A percentile compares a stretch with the other conserved stretches of the same genome.
phyloP scores from a whole-genome alignment of 345 rosid genomes.

The Sonneratia alba region DNA sequence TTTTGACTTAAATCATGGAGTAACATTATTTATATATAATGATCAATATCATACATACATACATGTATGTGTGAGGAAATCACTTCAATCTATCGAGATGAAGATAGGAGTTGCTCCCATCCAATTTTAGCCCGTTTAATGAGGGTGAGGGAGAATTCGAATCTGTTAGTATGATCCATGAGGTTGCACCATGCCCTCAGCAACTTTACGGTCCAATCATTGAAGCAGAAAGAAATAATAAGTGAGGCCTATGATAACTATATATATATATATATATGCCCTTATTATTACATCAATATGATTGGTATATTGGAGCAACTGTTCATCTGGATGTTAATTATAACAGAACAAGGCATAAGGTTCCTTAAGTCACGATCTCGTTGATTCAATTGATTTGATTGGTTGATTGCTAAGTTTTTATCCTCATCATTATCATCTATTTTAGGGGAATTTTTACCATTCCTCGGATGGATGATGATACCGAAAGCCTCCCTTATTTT shows the following conservation, averaged over 20 bases:
- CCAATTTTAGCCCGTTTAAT: background rate
- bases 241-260: too few relatives aligned
- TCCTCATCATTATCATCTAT: background rate
- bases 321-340: background rate
- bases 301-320: background rate
- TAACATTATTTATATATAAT: too few relatives aligned
- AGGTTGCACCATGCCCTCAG: background rate
- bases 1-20: too few relatives aligned
- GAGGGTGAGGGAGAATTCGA: background rate
- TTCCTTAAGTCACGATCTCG: background rate
- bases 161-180: background rate
- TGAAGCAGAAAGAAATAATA: background rate
- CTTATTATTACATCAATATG: background rate
- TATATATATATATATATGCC: too few relatives aligned
- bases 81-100: background rate
- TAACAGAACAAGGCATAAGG: background rate
- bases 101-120: background rate
- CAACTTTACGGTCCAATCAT: conserved; percentile 3
- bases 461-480: too few relatives aligned
- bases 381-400: background rate
- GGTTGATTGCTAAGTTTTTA: background rate
- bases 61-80: too few relatives aligned
- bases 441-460: too few relatives aligned
- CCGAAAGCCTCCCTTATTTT: too few relatives aligned
- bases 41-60: too few relatives aligned